Evolutionary conservation across 1,284 basidiomycete genomes (phyloP), one percentile per base, ranked within the genome.

Genomic region (Amylostereum areolatum): DNA sequence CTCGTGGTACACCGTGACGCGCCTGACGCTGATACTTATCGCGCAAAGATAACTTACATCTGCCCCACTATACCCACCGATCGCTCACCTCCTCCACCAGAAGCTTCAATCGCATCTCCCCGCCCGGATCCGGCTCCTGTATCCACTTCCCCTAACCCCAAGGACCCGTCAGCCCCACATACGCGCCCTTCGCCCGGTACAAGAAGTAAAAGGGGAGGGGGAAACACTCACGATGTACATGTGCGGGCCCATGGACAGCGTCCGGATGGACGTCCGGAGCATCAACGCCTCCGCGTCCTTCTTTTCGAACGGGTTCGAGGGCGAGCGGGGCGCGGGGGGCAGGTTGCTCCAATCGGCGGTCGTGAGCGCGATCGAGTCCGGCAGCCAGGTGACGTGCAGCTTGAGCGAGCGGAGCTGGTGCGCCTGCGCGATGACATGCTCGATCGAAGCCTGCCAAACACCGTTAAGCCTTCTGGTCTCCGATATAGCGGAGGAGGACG

Each of bases 231-330:
- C 81, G 45, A 61, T 71, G 58, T 79, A 83, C 40, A 74, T 52
- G 11, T 64, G 63, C 27, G 66, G 61, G n/a, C 74, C 77, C 37
- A 85, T 63, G 18, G 68, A 68, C 28, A 84, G 67, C 7, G 66
- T 58, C 32, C 78, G 65, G 47, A 85, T 56, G 42, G 61, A 66
- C 10, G 77, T 65, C 25, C 73, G 68, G 41, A 77, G 62, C 82
- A 84, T 85, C 66, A 84, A 67, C 28, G 66, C 59, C 28, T 60
- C 64, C 3, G 80, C 80, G 52, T 78, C 67, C 7, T 69, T 64
- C 10, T 65, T 50, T 5, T 70, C 68, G 46, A 81, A 77, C 3
- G 56, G 49, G 4, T 59, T 57, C 18, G 55, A 46, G n/a, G 57
- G 53, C 50, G 57, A 57, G 25, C 52, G 55, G 43, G 28, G n/a